Evolutionary conservation across 148 eudicot genomes (phyloP).

Genomic region (Fagopyrum esculentum): DNA sequence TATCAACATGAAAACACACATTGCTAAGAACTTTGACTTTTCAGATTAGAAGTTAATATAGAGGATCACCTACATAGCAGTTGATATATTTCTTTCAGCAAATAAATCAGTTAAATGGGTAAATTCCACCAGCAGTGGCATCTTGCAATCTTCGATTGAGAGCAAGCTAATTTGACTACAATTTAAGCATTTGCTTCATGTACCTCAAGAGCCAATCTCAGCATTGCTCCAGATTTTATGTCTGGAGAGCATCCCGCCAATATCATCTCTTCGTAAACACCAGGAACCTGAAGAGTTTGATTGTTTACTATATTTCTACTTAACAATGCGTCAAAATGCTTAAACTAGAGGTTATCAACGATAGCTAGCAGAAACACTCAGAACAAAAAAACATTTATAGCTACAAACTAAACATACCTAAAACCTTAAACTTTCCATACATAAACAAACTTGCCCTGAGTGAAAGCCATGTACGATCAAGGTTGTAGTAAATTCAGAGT

Average conservation of each 20-base stretch:
- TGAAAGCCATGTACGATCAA: no score
- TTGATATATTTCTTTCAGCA: no score
- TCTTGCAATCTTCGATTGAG: background rate
- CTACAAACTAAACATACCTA: background rate
- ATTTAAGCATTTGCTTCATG: no score
- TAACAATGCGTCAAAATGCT: background rate
- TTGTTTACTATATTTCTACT: background rate
- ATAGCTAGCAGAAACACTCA: background rate
- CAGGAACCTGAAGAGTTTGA: conserved; percentile 62
- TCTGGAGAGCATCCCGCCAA: conserved; percentile 81
- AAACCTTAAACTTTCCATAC: background rate
- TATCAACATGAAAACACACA: no score
- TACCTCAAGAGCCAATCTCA: conserved; percentile 86
- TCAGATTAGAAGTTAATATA: no score
- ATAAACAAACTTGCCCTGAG: no score
- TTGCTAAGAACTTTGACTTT: no score
- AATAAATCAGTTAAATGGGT: background rate
- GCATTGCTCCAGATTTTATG: conserved; percentile 80
- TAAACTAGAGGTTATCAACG: background rate
- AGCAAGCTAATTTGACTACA: conserved; percentile 19
- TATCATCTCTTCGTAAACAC: conserved; percentile 90
- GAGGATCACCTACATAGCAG: no score
- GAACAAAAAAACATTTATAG: background rate
- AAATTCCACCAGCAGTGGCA: background rate
- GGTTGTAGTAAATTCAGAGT: no score